phyloP scores from a whole-genome alignment of 139 green algal genomes.

The Axilococcus clingmanii region DNA sequence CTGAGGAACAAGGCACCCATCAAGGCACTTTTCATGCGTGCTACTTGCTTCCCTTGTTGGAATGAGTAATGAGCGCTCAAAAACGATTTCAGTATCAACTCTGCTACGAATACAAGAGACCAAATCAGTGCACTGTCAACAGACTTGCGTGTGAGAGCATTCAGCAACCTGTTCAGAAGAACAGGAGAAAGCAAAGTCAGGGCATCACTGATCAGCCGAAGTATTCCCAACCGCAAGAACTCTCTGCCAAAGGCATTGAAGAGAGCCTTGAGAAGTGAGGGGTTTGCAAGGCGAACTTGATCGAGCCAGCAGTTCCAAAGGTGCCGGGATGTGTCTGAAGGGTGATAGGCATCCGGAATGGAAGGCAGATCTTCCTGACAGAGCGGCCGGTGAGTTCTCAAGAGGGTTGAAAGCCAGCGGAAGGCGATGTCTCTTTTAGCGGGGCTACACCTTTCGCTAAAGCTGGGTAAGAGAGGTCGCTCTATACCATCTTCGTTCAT shows the following conservation, averaged over 20 bases:
- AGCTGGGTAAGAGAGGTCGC: too few species aligned
- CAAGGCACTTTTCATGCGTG: slow-evolving; percentile 47
- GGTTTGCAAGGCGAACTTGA: neutral
- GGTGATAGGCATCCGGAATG: slow-evolving; percentile 23
- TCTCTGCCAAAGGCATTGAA: slow-evolving; percentile 20
- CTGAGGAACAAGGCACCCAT: slow-evolving; percentile 53
- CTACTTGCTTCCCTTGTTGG: slow-evolving; percentile 29
- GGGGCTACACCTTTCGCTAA: too few species aligned
- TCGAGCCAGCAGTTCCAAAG: slow-evolving; percentile 40
- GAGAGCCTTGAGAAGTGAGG: slow-evolving; percentile 44
- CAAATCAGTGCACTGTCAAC: neutral
- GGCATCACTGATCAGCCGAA: slow-evolving; percentile 54
- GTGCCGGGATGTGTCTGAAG: slow-evolving; percentile 16
- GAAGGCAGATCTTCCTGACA: slow-evolving; percentile 36
- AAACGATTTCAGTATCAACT: slow-evolving; percentile 27
- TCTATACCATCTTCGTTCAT: too few species aligned
- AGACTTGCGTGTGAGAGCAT: slow-evolving; percentile 26
- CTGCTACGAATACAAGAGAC: neutral
- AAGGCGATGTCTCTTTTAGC: too few species aligned
- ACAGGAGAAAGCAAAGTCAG: slow-evolving; percentile 59
- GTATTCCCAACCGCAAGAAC: slow-evolving; percentile 35
- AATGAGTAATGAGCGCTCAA: slow-evolving; percentile 66
- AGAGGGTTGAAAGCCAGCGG: too few species aligned
- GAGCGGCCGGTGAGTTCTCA: too few species aligned
- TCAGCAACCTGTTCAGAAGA: slow-evolving; percentile 68